Base-by-base conservation (phyloP, 148 eudicot species). In the Rhododendron mucronatum region DNA sequence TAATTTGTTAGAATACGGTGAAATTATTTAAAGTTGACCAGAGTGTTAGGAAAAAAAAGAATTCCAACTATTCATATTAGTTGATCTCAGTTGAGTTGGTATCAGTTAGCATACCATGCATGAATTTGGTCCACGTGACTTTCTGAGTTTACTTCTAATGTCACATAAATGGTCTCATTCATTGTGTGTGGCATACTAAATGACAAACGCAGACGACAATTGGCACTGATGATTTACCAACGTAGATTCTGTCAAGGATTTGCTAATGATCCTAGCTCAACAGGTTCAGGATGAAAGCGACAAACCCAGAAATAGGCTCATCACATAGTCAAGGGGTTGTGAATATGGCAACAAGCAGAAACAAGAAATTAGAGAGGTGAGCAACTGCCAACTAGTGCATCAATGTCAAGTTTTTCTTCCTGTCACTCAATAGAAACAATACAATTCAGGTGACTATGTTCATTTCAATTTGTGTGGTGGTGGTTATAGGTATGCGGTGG, bases 401-500 rank as follows among this genome's bases (percentile, higher is more conserved):
- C 26, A 20, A 2, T 83, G 26, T n/a, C 71, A 51, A 30, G 26
- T 51, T 12, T 9, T 75, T 53, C 39, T 41, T 6, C 7, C 45
- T 35, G 4, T 39, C 6, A 8, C 20, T 37, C 41, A 13, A 41
- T n/a, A 3, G 35, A 12, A 4, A 15, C 5, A 33, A 5, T 35
- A 13, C 16, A 4, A 50, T 63, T 41, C 13, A 2, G 63, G 35
- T 61, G 59, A 41, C 35, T 9, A 20, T 87, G 45, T 21, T 16
- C 23, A 10, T 50, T 23, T 44, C 48, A 14, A 30, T 28, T 23
- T 63, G 28, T 69, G 44, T 41, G n/a, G 26, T 53, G 41, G 9
- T 15, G 77, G 20, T 59, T 84, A 80, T 20, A 92, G 93, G 86
- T 84, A 83, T 88, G 93, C 92, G 7, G 92, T 92, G 35, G 93